Evolutionary conservation across 2,329 filamentous ascomycete species (phyloP), one percentile per base, ranked within the genome.

Genomic region (Ophiostoma novo-ulmi): DNA sequence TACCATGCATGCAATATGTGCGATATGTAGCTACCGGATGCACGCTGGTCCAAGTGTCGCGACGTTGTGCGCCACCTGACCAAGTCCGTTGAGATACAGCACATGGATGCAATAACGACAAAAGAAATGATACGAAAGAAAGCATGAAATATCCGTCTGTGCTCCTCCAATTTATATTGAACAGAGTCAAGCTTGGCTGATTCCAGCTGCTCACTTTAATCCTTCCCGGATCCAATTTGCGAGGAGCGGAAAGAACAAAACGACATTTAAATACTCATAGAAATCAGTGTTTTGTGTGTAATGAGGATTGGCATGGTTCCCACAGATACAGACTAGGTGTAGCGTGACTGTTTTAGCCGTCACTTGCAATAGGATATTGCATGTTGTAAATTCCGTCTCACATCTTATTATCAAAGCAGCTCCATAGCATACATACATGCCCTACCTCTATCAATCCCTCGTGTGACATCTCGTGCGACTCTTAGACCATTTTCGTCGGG

Each of bases 221-320:
- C 5, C 17, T 11, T 55, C 26, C 10, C 8, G 52, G 26, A 5
- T 55, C 48, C n/a, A 58, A 20, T 20, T 48, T 48, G 44, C 44
- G 20, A 48, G 44, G 20, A 48, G 44, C 44, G 17, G 3, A 39
- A 48, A 6, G 1, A 20, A 44, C 14, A 44, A 13, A 58, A 26
- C 13, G 22, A 58, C 11, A 31, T 22, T 55, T 14, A 44, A 39
- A 39, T 39, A 39, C 11, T 0, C 11, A 0, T 44, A 17, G 14
- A 44, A 14, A 39, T 14, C 5, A 20, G 1, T 44, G 41, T 44
- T 44, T n/a, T 48, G 44, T 58, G 52, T 58, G 52, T 58, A 58
- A 70, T 70, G 70, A 70, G 66, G 70, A 68, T 68, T 39, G 70
- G 44, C 70, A 20, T 22, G 13, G 52, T 41, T 41, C 36, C 65